Base-by-base conservation (phyloP, 202 grass and related monocot species). In the Setaria italica region DNA sequence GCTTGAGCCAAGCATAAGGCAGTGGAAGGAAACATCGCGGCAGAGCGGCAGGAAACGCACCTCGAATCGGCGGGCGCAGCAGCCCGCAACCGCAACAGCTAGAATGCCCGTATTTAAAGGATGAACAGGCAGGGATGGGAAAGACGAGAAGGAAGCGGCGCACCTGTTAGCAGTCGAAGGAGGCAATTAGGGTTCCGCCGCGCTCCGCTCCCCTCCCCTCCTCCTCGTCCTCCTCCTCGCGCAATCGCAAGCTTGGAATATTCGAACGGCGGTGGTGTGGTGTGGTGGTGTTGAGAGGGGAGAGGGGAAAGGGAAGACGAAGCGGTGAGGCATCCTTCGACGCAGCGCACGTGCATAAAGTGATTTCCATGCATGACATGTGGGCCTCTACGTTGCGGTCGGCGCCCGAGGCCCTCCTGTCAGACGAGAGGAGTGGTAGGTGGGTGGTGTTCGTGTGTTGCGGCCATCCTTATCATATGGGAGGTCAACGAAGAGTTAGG, bases 191-290 rank as follows among this genome's bases (percentile, higher is more conserved):
- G 68, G 68, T 20, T 69, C 5, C 32, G 67, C 60, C 32, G 74
- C 60, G 34, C 51, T 39, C 16, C 3, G 16, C 56, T 39, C 59
- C 7, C 72, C 42, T 29, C 42, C 71, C 39, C 39, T 41, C 39
- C 25, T 25, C 25, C 13, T 19, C 68, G 50, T 17, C 34, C 59
- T 72, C 50, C n/a, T 13, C 65, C 25, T 56, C 48, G 15, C 29
- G 74, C 75, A 32, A 71, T 54, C 74, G 67, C 50, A 75, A 87
- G 89, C 62, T 87, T 63, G 80, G 84, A 75, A 84, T 90, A 80
- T 87, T 80, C 84, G 30, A 70, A 9, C 19, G 55, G 69, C 12
- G 63, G 70, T 9, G 77, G 20, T 16, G 50, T n/a, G 16, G 73
- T 29, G 63, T 33, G 47, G 77, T 51, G 47, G 78, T 81, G 49